Evolutionary conservation across 371 early-diverging fungal genomes (phyloP).

Genomic region (Lichtheimia ornata): DNA sequence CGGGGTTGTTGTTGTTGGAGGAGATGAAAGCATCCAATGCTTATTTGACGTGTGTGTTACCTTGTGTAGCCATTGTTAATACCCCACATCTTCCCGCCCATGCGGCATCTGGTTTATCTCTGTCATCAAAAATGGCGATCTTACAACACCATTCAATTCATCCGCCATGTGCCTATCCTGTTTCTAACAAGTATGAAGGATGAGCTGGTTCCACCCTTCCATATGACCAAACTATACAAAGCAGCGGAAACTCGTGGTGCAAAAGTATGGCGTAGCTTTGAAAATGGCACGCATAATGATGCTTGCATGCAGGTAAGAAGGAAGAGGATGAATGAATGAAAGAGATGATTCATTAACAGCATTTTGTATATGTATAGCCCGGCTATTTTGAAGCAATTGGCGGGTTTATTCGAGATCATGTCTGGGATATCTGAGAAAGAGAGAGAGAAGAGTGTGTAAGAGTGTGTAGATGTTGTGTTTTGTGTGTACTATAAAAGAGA

Average conservation of each 20-base stretch:
- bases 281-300: conserved; percentile 91
- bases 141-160: conserved; percentile 66
- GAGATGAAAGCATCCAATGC: neutral
- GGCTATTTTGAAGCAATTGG: conserved; percentile 84
- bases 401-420: conserved; percentile 38
- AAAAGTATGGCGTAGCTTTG: conserved; percentile 68
- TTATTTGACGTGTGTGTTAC: too few species aligned
- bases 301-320: conserved; percentile 65
- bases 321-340: neutral
- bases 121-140: conserved; percentile 91
- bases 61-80: conserved; percentile 76
- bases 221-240: conserved; percentile 81
- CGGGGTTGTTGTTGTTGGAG: neutral
- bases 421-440: conserved; percentile 11
- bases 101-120: conserved; percentile 74
- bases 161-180: conserved; percentile 75
- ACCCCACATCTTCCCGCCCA: conserved; percentile 80
- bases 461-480: too few species aligned
- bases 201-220: conserved; percentile 86
- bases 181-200: conserved; percentile 84
- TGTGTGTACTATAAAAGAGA: neutral
- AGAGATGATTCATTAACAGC: neutral
- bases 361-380: conserved; percentile 39
- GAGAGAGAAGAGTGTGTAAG: too few species aligned
- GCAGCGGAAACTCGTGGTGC: conserved; percentile 59